Percentiles rank a stretch among this genome's conserved stretches.
Evolutionary conservation across 768 basidiomycete species (phyloP).

Genomic region (Lactarius tabidus): DNA sequence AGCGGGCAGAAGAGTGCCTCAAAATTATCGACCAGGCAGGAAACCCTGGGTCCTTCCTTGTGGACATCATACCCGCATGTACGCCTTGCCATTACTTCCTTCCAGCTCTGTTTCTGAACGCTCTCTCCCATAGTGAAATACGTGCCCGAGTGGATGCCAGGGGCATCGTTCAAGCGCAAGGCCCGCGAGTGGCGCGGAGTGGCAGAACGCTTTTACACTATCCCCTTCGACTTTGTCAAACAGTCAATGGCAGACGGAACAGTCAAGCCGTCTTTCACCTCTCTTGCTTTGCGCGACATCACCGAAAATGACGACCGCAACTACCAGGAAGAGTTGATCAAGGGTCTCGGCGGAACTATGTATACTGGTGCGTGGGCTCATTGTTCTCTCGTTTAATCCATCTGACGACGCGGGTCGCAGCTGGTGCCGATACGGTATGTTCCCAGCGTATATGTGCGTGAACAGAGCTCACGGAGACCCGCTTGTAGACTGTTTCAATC

Average conservation of each 20-base stretch:
- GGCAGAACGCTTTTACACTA: constrained; percentile 21
- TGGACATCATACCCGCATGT: constrained; percentile 31
- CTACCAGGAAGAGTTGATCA: constrained; percentile 27
- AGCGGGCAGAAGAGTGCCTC: constrained; percentile 25
- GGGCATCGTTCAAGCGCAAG: constrained; percentile 27
- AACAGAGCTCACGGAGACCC: neutral
- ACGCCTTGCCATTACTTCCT: neutral
- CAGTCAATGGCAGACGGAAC: constrained; percentile 19
- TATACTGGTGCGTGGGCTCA: constrained; percentile 16
- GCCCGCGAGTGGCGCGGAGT: constrained; percentile 25
- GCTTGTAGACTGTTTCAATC: constrained; percentile 23
- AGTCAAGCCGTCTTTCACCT: constrained; percentile 19
- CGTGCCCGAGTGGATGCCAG: constrained; percentile 29
- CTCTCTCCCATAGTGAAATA: constrained; percentile 23
- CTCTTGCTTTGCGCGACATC: constrained; percentile 23
- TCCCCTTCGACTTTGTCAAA: constrained; percentile 27
- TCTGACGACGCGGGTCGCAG: constrained; percentile 5
- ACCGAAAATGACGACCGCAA: constrained; percentile 22
- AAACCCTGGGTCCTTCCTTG: constrained; percentile 29
- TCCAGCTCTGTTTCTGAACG: neutral
- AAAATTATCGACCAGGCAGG: constrained; percentile 19
- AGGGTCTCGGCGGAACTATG: constrained; percentile 22
- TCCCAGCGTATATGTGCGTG: neutral
- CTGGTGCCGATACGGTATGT: constrained; percentile 27
- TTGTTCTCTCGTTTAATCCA: neutral